Evolutionary conservation across 805 yeast genomes (phyloP), one percentile per base, ranked within the genome.

Genomic region (Candida silvicultrix): DNA sequence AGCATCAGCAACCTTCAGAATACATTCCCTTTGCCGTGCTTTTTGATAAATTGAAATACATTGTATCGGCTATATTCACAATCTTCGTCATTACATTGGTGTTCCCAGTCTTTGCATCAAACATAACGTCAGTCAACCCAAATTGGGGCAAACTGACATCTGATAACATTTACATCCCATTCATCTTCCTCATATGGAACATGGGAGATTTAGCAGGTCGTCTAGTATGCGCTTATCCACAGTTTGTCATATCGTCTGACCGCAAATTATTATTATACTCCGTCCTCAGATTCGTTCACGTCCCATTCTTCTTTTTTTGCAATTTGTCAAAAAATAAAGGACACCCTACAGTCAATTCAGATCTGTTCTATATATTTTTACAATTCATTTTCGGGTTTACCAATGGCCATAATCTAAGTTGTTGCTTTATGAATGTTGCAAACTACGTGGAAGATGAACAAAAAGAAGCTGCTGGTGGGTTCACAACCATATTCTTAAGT

Each of bases 381-480:
- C 97, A 89, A 63, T 77, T 89, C 45, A 42, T 77, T 5, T 94
- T 88, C 68, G 99, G 99, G 0, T 56, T 88, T 39, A 80, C 96
- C 5, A 89, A 87, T 58, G 99, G 99, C 2, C 96, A 89, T 55
- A 70, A 86, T 25, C 75, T 85, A 44, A 83, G 95, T 7, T 77
- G 88, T 23, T 77, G 88, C 46, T 88, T 92, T 66, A 86, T 88
- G 85, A 74, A 74, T 41, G 85, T 89, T 2, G 82, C 85, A 0
- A 68, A 72, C 16, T 74, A 71, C 47, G 83, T 78, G 29, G 71
- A 73, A 1, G 87, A 80, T 31, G 74, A 74, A 19, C 92, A 88
- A 57, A 81, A 80, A 60, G 88, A 87, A 48, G 96, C 97, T 0
- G 96, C 98, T 1, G 97, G 97, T 40, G 97, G 97, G 3, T 86